Evolutionary conservation across 345 rosid species (phyloP).

Genomic region (Syzygium grande): DNA sequence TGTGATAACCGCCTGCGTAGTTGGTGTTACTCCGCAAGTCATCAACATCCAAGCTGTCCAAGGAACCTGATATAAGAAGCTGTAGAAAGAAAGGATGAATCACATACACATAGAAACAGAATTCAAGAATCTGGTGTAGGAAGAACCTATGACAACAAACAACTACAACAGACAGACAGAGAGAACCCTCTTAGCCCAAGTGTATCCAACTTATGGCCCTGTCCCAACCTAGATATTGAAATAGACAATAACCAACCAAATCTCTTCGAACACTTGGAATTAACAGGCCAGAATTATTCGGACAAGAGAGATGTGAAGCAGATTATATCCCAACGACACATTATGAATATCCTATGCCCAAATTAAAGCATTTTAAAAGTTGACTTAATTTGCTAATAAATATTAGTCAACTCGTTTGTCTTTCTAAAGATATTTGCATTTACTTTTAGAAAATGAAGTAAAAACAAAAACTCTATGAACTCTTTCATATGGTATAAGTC

Average conservation of each 20-base stretch:
- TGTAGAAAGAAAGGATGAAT: slow-evolving; percentile 20
- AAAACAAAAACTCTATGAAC: not conserved
- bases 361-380: not conserved
- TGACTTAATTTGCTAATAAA: not conserved
- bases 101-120: not conserved
- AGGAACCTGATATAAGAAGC: slow-evolving; percentile 96
- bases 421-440: not conserved
- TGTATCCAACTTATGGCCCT: not conserved
- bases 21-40: slow-evolving; percentile 73
- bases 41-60: slow-evolving; percentile 94
- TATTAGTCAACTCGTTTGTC: not conserved
- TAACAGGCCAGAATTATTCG: not conserved
- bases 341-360: not conserved
- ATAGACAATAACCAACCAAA: not conserved
- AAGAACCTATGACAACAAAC: not conserved
- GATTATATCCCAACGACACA: not conserved
- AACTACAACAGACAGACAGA: not conserved
- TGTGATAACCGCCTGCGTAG: slow-evolving; percentile 86
- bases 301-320: not conserved
- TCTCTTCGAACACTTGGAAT: not conserved
- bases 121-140: not conserved
- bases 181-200: not conserved
- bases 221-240: not conserved
- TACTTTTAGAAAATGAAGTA: not conserved
- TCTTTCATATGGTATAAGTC: not conserved